phyloP scores from a whole-genome alignment of 75 land plant species.

The Adiantum capillusveneris region DNA sequence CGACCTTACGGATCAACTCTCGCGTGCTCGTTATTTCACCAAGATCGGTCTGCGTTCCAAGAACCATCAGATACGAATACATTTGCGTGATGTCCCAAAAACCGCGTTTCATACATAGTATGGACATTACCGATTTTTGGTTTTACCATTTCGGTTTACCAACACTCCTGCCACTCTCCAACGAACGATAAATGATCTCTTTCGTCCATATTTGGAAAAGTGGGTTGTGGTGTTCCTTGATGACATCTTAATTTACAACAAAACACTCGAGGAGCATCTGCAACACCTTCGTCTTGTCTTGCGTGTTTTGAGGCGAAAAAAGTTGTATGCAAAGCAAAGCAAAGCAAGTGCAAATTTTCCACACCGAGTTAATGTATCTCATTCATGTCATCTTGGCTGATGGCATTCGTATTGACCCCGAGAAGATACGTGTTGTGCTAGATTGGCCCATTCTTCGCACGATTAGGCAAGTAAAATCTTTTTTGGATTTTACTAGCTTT shows the following conservation, averaged over 20 bases:
- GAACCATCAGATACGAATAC: conserved; percentile 13
- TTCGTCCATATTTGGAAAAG: neutral
- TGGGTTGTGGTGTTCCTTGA: conserved; percentile 6
- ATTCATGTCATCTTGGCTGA: too few species aligned
- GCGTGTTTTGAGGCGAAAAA: too few species aligned
- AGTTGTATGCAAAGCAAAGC: too few species aligned
- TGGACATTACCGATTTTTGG: conserved; percentile 5
- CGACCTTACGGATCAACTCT: conserved; percentile 11
- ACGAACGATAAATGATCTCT: neutral
- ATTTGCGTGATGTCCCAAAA: conserved; percentile 8
- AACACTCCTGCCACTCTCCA: neutral
- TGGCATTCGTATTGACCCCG: too few species aligned
- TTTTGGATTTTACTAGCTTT: too few species aligned
- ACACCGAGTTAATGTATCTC: too few species aligned
- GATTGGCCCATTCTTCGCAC: too few species aligned
- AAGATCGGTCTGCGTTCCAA: conserved; percentile 10
- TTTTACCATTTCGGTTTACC: neutral
- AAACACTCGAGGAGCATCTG: neutral
- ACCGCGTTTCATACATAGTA: conserved; percentile 10
- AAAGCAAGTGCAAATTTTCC: too few species aligned
- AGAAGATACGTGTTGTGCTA: too few species aligned
- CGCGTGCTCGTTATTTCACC: conserved; percentile 5
- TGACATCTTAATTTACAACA: conserved; percentile 6
- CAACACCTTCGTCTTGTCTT: too few species aligned
- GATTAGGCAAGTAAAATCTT: too few species aligned